Percentiles rank a stretch among this genome's conserved stretches.
phyloP scores from a whole-genome alignment of 2,329 filamentous ascomycete species.

The Cladobotryum protrusum region DNA sequence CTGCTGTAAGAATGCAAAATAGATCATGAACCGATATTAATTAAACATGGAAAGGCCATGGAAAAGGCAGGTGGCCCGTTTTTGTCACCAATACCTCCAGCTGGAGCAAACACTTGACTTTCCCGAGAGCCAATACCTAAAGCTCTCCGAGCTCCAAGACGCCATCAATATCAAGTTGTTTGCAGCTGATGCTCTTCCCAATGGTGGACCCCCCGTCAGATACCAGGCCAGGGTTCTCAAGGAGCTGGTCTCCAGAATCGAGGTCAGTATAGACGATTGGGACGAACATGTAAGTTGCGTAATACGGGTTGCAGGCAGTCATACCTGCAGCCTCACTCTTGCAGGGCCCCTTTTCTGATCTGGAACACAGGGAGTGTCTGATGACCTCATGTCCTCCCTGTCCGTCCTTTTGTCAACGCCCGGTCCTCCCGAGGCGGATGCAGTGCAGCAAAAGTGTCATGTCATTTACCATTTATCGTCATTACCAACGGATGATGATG shows the following conservation, averaged over 20 bases:
- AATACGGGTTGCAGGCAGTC: not conserved
- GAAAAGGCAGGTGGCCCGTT: slow-evolving; percentile 35
- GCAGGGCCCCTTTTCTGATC: slow-evolving; percentile 21
- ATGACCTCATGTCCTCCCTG: slow-evolving; percentile 67
- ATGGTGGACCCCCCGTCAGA: slow-evolving; percentile 55
- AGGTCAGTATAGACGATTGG: slow-evolving; percentile 70
- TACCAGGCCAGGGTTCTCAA: slow-evolving; percentile 73
- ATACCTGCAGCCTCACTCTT: not conserved
- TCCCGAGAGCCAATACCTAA: slow-evolving; percentile 54
- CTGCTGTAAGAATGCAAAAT: not conserved
- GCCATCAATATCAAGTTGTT: slow-evolving; percentile 64
- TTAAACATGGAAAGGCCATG: slow-evolving; percentile 10
- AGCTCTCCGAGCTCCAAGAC: slow-evolving; percentile 56
- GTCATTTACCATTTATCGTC: slow-evolving; percentile 61
- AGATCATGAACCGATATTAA: not conserved
- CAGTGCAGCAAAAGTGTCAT: slow-evolving; percentile 65
- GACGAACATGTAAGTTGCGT: slow-evolving; percentile 71
- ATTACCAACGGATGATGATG: slow-evolving; percentile 12
- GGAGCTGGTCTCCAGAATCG: slow-evolving; percentile 61
- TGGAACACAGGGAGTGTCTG: slow-evolving; percentile 65
- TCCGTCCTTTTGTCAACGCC: slow-evolving; percentile 58
- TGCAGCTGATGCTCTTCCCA: slow-evolving; percentile 43
- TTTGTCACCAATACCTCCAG: slow-evolving; percentile 75
- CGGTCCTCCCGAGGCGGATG: slow-evolving; percentile 55
- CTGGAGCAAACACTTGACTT: slow-evolving; percentile 59